Evolutionary conservation across 345 rosid species (phyloP).

Genomic region (Streptanthus diversifolius): DNA sequence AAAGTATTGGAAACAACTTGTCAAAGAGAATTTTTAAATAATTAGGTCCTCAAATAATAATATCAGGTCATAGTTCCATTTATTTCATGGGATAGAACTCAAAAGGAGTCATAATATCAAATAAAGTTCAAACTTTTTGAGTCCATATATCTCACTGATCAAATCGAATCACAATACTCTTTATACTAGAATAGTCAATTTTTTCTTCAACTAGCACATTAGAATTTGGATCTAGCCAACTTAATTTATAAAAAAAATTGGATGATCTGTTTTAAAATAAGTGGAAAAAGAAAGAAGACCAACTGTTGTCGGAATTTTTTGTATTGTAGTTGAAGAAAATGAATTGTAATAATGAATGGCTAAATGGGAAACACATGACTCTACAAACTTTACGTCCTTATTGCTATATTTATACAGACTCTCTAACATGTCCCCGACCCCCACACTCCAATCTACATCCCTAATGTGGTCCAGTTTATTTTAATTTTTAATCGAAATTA

Average conservation of each 20-base stretch:
- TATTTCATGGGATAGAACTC: neutral
- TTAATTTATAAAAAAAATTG: no score
- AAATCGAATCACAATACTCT: neutral
- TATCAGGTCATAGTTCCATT: slow-evolving; percentile 6
- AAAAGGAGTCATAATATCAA: neutral
- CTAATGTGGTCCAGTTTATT: neutral
- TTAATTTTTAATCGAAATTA: neutral
- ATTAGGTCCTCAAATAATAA: slow-evolving; percentile 25
- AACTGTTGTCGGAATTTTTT: slow-evolving; percentile 19
- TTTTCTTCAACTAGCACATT: neutral
- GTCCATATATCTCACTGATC: neutral
- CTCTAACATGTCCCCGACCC: slow-evolving; percentile 31
- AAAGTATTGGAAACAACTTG: slow-evolving; percentile 10
- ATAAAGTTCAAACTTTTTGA: neutral
- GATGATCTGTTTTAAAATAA: neutral
- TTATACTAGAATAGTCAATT: slow-evolving; percentile 9
- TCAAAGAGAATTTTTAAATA: neutral
- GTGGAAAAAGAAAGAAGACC: slow-evolving; percentile 21
- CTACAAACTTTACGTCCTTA: slow-evolving; percentile 34
- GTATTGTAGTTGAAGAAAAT: slow-evolving; percentile 23
- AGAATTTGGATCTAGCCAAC: neutral
- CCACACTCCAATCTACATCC: slow-evolving; percentile 22
- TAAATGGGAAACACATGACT: slow-evolving; percentile 35
- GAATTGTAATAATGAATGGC: slow-evolving; percentile 22
- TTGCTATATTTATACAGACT: slow-evolving; percentile 29